These are phyloP conservation scores for Salix brachista DNA, from an alignment of 345 rosid species.

Conservation along the genomic window DNA sequence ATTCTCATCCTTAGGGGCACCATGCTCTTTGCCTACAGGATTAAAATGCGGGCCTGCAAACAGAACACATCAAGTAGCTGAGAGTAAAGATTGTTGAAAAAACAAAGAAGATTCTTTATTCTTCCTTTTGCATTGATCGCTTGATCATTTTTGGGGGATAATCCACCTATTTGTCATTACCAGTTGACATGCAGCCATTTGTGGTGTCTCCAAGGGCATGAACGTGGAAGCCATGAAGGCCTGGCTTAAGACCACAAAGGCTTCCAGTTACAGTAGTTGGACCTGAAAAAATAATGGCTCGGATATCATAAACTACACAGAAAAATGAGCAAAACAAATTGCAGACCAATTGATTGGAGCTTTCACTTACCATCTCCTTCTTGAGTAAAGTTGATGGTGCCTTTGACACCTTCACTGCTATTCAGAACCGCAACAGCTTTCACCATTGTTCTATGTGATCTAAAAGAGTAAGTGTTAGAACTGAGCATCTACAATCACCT, in stretches of 20 bases:
- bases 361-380: slow-evolving; percentile 63
- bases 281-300: slow-evolving; percentile 27
- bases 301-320: neutral
- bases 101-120: neutral
- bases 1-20: slow-evolving; percentile 75
- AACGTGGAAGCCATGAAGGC: slow-evolving; percentile 92
- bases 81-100: neutral
- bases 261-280: slow-evolving; percentile 76
- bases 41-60: slow-evolving; percentile 81
- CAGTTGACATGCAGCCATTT: slow-evolving; percentile 99
- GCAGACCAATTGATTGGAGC: neutral
- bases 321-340: neutral
- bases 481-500: neutral
- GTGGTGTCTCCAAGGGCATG: slow-evolving; percentile 98
- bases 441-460: slow-evolving; percentile 84
- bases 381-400: slow-evolving; percentile 71
- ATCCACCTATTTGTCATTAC: slow-evolving; percentile 29
- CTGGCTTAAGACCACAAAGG: slow-evolving; percentile 86
- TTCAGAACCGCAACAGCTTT: slow-evolving; percentile 79
- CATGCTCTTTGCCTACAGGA: slow-evolving; percentile 80
- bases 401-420: slow-evolving; percentile 70
- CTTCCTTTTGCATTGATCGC: neutral
- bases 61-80: neutral
- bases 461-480: slow-evolving; percentile 17
- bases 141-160: neutral